Evolutionary conservation across 257 asterid species (phyloP).

Genomic region (Dorcoceras hygrometricum): DNA sequence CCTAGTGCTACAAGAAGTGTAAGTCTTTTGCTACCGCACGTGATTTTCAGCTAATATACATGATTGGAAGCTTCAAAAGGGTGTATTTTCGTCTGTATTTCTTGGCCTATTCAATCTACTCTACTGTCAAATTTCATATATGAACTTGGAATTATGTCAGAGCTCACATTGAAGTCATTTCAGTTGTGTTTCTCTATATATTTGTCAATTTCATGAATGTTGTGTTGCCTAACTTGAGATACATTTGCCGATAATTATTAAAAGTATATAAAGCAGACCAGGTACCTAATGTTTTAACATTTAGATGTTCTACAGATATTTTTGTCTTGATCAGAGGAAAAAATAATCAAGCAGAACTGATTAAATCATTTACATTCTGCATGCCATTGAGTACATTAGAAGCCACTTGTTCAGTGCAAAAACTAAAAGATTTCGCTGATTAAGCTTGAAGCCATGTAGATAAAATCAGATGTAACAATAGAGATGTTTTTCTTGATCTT

Average conservation of each 20-base stretch:
- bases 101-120: conserved; percentile 4
- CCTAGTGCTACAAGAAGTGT: conserved; percentile 23
- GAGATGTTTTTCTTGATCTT: background rate
- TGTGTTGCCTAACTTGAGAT: background rate
- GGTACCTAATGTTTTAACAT: no score
- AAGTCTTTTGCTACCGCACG: conserved; percentile 27
- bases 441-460: no score
- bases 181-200: background rate
- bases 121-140: background rate
- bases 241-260: background rate
- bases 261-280: background rate
- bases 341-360: background rate
- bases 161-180: background rate
- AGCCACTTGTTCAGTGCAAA: no score
- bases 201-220: background rate
- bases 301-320: no score
- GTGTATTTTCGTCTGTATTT: conserved; percentile 25
- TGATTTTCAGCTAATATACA: conserved; percentile 2
- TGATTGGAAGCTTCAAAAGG: conserved; percentile 16
- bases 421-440: background rate
- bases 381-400: no score
- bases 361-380: no score
- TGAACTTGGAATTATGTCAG: background rate
- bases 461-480: background rate
- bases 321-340: background rate